Evolutionary conservation across 2,329 filamentous ascomycete species (phyloP).

Genomic region (Zymoseptoria passerinii): DNA sequence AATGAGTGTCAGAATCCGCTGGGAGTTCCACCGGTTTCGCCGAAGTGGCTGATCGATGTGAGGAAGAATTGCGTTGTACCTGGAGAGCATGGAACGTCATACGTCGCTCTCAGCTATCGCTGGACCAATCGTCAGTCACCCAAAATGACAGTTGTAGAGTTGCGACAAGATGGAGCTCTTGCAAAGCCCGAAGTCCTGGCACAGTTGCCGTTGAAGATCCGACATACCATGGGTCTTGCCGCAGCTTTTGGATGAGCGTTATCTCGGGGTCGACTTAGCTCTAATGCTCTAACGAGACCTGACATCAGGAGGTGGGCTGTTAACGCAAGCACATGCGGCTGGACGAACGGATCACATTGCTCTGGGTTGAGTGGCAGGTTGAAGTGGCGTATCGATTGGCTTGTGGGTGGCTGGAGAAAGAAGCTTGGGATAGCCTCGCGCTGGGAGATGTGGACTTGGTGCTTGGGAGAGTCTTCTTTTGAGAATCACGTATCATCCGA

Average conservation of each 20-base stretch:
- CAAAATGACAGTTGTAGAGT: too few relatives aligned
- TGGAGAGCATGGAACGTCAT: too few relatives aligned
- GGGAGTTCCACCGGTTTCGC: too few relatives aligned
- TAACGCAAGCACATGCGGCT: neutral
- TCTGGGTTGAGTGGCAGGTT: neutral
- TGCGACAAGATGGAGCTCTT: too few relatives aligned
- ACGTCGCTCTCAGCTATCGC: too few relatives aligned
- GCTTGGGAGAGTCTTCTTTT: neutral
- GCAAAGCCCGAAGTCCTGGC: too few relatives aligned
- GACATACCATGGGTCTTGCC: neutral
- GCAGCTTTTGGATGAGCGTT: neutral
- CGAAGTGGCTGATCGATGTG: too few relatives aligned
- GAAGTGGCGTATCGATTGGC: neutral
- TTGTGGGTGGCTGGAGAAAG: neutral
- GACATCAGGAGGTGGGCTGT: neutral
- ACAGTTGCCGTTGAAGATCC: too few relatives aligned
- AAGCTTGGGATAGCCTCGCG: neutral
- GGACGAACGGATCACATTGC: neutral
- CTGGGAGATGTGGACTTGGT: neutral
- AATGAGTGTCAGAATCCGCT: too few relatives aligned
- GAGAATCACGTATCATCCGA: too few relatives aligned
- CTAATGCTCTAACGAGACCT: neutral
- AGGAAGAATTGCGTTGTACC: too few relatives aligned
- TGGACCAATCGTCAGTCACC: too few relatives aligned
- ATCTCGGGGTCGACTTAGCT: neutral